Evolutionary conservation across 192 early-diverging fungal genomes (phyloP).

Genomic region (Linnemannia elongata): DNA sequence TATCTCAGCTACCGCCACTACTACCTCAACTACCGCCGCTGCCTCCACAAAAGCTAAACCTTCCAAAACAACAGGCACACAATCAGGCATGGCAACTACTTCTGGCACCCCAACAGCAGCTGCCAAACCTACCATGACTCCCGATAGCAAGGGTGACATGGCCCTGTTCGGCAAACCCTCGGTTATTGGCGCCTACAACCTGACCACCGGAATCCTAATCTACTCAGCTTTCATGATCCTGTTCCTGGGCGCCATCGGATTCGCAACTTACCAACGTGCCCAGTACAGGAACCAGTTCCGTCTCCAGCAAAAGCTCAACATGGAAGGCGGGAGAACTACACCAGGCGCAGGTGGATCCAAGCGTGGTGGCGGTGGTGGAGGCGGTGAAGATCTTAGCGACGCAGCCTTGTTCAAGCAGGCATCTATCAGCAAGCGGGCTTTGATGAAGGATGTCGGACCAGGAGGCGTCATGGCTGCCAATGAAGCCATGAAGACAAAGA

Average conservation of each 20-base stretch:
- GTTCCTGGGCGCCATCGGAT: slow-evolving; percentile 29
- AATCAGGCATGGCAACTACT: slow-evolving; percentile 15
- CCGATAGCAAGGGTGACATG: slow-evolving; percentile 38
- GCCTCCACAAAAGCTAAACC: neutral
- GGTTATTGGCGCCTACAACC: slow-evolving; percentile 33
- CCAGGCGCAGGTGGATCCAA: slow-evolving; percentile 11
- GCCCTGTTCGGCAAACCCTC: slow-evolving; percentile 46
- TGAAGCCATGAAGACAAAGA: slow-evolving; percentile 29
- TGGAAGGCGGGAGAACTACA: slow-evolving; percentile 31
- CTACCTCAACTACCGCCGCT: neutral
- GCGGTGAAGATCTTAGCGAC: slow-evolving; percentile 27
- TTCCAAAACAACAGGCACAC: neutral
- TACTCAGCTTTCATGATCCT: slow-evolving; percentile 36
- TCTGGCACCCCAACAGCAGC: neutral
- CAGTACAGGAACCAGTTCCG: slow-evolving; percentile 47
- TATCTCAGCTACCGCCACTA: neutral
- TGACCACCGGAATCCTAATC: slow-evolving; percentile 49
- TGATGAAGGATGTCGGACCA: slow-evolving; percentile 47
- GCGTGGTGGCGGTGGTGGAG: neutral
- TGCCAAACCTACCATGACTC: neutral
- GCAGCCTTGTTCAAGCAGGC: slow-evolving; percentile 51
- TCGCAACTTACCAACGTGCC: slow-evolving; percentile 39
- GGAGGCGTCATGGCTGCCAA: slow-evolving; percentile 23
- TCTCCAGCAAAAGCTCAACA: slow-evolving; percentile 20
- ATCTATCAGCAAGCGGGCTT: slow-evolving; percentile 49